Percentiles rank a stretch among this genome's conserved stretches.
Conservation (phyloP, 495 filamentous ascomycete species). For the Hypoxylon lienhwacheense region DNA sequence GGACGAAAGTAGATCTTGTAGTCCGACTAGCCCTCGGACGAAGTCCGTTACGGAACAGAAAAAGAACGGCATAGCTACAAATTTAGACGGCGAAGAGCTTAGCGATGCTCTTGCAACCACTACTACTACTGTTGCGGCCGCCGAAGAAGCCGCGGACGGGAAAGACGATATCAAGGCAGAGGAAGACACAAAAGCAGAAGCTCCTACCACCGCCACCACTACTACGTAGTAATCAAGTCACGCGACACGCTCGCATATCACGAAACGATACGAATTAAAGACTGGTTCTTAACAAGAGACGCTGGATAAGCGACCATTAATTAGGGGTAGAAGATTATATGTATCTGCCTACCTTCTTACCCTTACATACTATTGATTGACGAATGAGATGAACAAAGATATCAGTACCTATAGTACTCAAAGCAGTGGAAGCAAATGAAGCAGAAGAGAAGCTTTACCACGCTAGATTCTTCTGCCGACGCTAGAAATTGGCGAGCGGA, state of each 20-base stretch:
- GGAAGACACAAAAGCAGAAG: slow-evolving; percentile 9
- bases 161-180: slow-evolving; percentile 5
- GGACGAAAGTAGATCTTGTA: slow-evolving; percentile 38
- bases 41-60: background rate
- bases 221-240: background rate
- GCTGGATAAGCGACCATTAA: background rate
- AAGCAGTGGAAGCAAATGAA: too few relatives aligned
- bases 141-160: background rate
- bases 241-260: background rate
- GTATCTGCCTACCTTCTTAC: too few relatives aligned
- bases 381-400: background rate
- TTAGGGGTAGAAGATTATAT: background rate
- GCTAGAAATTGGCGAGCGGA: too few relatives aligned
- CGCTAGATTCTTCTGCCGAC: too few relatives aligned
- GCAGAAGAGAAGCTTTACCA: too few relatives aligned
- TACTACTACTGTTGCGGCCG: too few relatives aligned
- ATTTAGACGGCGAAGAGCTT: slow-evolving; percentile 1
- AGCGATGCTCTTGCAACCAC: too few relatives aligned
- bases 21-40: slow-evolving; percentile 31
- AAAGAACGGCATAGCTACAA: slow-evolving; percentile 1
- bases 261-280: background rate
- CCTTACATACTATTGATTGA: background rate
- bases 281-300: background rate
- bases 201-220: too few relatives aligned
- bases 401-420: too few relatives aligned